Evolutionary conservation across 345 rosid genomes (phyloP).

Genomic region (Citrus hindsii): DNA sequence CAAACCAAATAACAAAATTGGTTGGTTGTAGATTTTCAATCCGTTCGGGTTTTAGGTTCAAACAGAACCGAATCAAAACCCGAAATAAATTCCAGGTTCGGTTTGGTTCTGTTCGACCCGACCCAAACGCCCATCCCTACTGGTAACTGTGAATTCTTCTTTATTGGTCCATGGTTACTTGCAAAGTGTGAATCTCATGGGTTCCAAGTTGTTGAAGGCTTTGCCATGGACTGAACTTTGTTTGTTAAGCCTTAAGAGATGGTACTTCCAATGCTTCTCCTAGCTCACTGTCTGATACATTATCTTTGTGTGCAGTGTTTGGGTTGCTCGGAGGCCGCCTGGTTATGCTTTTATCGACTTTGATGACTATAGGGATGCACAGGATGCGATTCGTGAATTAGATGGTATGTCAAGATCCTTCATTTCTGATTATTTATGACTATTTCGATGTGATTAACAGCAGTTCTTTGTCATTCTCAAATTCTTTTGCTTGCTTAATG

Average conservation of each 20-base stretch:
- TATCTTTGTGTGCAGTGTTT: slow-evolving; percentile 49
- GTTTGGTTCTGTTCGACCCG: too few relatives aligned
- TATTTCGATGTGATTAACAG: background rate
- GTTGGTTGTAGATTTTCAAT: too few relatives aligned
- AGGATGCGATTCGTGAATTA: slow-evolving; percentile 74
- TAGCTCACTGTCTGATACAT: background rate
- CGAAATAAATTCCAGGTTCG: accelerated
- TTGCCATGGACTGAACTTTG: background rate
- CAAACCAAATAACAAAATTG: too few relatives aligned
- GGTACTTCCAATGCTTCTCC: background rate
- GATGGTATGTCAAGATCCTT: slow-evolving; percentile 48
- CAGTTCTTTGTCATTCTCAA: background rate
- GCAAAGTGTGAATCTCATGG: background rate
- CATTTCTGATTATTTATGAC: background rate
- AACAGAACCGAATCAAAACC: too few relatives aligned
- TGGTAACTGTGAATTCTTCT: background rate
- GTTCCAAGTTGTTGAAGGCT: background rate
- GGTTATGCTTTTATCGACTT: slow-evolving; percentile 92
- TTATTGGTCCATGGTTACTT: background rate
- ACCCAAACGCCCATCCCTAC: too few relatives aligned
- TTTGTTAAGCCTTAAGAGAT: background rate
- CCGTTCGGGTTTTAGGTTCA: too few relatives aligned
- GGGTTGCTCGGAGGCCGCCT: slow-evolving; percentile 97
- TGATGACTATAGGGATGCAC: slow-evolving; percentile 77
- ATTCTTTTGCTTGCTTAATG: background rate